Evolutionary conservation across 164 flowering plant genomes (phyloP).

Genomic region (Pachysandra terminalis): DNA sequence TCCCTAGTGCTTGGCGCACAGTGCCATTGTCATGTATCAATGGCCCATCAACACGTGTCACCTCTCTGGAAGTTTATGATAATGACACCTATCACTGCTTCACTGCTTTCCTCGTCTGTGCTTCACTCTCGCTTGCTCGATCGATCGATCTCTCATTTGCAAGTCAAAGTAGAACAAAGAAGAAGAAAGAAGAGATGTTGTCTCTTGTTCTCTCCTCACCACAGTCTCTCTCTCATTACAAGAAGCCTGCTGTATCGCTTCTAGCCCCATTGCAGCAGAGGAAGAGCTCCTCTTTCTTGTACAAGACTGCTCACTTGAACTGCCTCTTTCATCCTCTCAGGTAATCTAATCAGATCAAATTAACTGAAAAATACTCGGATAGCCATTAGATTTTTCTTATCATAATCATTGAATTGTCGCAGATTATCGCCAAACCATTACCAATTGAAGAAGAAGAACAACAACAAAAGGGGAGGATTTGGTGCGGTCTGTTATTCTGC

Average conservation of each 20-base stretch:
- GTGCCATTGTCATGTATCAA: no score
- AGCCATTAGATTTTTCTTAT: neutral
- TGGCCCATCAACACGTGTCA: no score
- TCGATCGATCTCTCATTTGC: no score
- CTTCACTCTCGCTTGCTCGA: no score
- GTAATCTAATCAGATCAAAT: neutral
- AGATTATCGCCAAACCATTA: constrained; percentile 19
- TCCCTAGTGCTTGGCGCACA: no score
- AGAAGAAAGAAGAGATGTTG: neutral
- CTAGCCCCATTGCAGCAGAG: neutral
- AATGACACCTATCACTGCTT: no score
- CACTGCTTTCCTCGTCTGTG: no score
- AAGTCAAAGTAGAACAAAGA: neutral
- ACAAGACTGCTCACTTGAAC: neutral
- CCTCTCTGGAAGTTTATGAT: no score
- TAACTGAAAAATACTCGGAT: neutral
- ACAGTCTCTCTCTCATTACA: constrained; percentile 1
- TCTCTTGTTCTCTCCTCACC: constrained; percentile 6
- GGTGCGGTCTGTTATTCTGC: constrained; percentile 49
- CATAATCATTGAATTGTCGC: neutral
- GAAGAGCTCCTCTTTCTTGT: neutral
- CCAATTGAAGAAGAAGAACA: constrained; percentile 17
- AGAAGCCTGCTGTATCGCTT: neutral
- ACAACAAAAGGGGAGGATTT: constrained; percentile 23
- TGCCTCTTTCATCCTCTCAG: neutral